phyloP scores from a whole-genome alignment of 1,284 basidiomycete genomes.

The Trichosporon coremiiforme region DNA sequence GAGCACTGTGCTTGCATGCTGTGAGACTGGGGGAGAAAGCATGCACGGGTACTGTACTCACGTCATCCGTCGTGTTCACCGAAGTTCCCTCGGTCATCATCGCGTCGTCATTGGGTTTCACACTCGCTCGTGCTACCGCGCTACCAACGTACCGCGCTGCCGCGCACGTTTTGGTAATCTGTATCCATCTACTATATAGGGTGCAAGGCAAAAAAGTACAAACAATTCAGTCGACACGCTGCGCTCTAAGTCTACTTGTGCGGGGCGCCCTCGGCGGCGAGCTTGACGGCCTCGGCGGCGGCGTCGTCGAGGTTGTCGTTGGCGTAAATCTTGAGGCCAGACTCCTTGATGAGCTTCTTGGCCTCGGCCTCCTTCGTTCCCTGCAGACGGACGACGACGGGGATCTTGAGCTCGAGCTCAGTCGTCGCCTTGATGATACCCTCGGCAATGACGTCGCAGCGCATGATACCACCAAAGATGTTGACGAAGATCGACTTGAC shows the following conservation, averaged over 20 bases:
- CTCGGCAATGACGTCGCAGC: conserved; percentile 93
- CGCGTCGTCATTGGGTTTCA: not conserved
- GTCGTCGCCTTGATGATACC: conserved; percentile 98
- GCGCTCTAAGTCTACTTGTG: conserved; percentile 25
- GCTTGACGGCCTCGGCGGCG: conserved; percentile 77
- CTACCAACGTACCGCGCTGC: too few species aligned
- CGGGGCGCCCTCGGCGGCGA: conserved; percentile 56
- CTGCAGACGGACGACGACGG: conserved; percentile 90
- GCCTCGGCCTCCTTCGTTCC: conserved; percentile 96
- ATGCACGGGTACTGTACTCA: not conserved
- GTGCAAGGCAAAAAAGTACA: conserved; percentile 5
- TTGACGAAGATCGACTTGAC: conserved; percentile 99
- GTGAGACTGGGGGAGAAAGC: conserved; percentile 8
- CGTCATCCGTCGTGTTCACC: conserved; percentile 4
- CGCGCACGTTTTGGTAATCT: not conserved
- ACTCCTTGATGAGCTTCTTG: conserved; percentile 89
- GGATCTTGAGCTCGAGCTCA: conserved; percentile 82
- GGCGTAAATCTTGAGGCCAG: conserved; percentile 82
- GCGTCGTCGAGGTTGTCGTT: conserved; percentile 60
- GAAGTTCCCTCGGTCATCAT: conserved; percentile 3
- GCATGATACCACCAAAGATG: conserved; percentile 91
- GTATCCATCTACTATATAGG: conserved; percentile 17
- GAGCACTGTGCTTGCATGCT: too few species aligned
- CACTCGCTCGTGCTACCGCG: too few species aligned
- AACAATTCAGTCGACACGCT: not conserved